Evolutionary conservation across 768 basidiomycete species (phyloP).

Genomic region (Russula griseocarnosa): DNA sequence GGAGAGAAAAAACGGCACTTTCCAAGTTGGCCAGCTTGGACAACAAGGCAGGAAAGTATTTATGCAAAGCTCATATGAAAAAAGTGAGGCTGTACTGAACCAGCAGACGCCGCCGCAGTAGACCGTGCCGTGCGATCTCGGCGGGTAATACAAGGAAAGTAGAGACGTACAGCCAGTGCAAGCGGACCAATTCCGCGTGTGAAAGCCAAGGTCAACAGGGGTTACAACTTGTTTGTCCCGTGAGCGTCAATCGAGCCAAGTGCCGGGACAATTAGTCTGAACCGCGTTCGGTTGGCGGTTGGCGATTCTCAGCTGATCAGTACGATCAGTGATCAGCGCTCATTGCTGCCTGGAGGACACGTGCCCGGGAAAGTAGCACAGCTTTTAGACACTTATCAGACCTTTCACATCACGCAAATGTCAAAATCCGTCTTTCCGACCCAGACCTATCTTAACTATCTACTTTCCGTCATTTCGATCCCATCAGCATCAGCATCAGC

Average conservation of each 20-base stretch:
- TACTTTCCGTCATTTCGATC: slow-evolving; percentile 59
- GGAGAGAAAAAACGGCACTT: not conserved
- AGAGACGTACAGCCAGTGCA: not conserved
- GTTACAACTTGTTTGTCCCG: not conserved
- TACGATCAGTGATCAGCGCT: not conserved
- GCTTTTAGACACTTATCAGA: no score
- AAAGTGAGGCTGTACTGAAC: slow-evolving; percentile 10
- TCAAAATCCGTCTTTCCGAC: not conserved
- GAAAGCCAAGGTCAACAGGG: not conserved
- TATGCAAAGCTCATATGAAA: not conserved
- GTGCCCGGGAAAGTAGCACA: not conserved
- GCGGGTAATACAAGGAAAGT: slow-evolving; percentile 2
- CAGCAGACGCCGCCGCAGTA: slow-evolving; percentile 7
- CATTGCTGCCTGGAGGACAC: not conserved
- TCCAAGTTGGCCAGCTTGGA: slow-evolving; percentile 6
- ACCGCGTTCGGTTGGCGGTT: not conserved
- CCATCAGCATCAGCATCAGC: slow-evolving; percentile 63
- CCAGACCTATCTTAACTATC: not conserved
- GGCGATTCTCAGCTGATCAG: no score
- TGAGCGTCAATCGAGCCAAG: not conserved
- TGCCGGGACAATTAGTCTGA: not conserved
- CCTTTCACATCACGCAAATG: not conserved
- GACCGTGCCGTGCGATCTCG: not conserved
- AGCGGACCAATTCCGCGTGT: not conserved
- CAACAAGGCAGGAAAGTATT: not conserved